These are phyloP conservation scores for Diaporthe ampelina DNA, from an alignment of 2,329 filamentous ascomycete species.

Conservation along the genomic window DNA sequence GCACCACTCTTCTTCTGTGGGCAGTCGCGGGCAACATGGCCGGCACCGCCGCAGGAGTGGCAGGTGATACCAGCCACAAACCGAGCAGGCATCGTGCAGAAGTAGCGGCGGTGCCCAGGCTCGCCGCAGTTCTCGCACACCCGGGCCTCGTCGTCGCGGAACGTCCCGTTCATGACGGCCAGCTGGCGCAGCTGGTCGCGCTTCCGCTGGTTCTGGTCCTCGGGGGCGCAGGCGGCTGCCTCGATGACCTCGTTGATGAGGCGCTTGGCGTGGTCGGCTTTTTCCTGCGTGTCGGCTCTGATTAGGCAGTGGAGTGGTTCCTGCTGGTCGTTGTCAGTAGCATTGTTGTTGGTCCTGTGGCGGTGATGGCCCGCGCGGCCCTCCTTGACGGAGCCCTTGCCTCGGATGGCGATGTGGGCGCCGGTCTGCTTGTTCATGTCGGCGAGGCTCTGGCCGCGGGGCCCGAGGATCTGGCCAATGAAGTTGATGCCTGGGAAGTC, in stretches of 20 bases:
- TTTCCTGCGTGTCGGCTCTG: constrained; percentile 85
- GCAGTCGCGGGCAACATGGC: constrained; percentile 20
- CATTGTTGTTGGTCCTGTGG: constrained; percentile 70
- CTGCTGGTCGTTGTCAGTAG: constrained; percentile 70
- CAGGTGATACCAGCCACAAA: not conserved
- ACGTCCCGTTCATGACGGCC: constrained; percentile 83
- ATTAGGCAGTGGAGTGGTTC: constrained; percentile 86
- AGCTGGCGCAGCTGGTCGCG: constrained; percentile 84
- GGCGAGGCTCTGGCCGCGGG: constrained; percentile 85
- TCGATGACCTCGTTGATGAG: constrained; percentile 84
- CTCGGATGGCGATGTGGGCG: constrained; percentile 85
- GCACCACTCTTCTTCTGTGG: not conserved
- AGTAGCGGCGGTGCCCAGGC: constrained; percentile 1
- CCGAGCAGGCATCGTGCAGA: not conserved
- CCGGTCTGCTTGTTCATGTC: constrained; percentile 84
- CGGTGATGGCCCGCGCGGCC: constrained; percentile 63
- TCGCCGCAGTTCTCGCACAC: constrained; percentile 1
- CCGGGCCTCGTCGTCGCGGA: constrained; percentile 77
- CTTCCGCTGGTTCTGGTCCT: constrained; percentile 85
- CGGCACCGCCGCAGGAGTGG: not conserved
- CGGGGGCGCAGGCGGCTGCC: constrained; percentile 81
- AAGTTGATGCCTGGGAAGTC: constrained; percentile 91
- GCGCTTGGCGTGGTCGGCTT: constrained; percentile 81
- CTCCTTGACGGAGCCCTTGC: constrained; percentile 87
- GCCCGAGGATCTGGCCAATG: constrained; percentile 89